Base-by-base conservation (phyloP, 768 basidiomycete species). In the Panellus pusillus region DNA sequence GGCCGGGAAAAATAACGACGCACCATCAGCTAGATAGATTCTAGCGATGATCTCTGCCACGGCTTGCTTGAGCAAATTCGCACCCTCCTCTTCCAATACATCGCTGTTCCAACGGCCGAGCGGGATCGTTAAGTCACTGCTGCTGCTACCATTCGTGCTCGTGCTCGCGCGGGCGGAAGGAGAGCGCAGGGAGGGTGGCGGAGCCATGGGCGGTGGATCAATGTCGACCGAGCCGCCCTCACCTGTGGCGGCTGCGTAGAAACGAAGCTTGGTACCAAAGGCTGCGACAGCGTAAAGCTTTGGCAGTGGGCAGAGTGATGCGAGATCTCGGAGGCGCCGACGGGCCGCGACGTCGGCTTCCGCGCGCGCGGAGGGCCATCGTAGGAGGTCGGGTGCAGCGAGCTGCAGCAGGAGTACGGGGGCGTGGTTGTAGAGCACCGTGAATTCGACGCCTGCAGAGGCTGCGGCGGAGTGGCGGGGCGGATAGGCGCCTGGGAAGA, bases 51-150 rank as follows among this genome's bases (percentile, higher is more conserved):
- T 68, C 51, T 65, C 63, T 20, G 66, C 61, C n/a, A 71, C 66
- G 12, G 70, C 53, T 40, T 61, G 65, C 45, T 63, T 64, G 31
- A 73, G 49, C 32, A 67, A 48, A 15, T 57, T 62, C 14, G 61
- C 70, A 2, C 71, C 73, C 18, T 69, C 67, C 15, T 58, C 66
- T 27, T 69, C 66, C 38, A 74, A 39, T 28, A 73, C 29, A 57
- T 75, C 71, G 55, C 63, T 71, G 46, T 70, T 64, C 72, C 74
- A 74, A 17, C 70, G 63, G 18, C 64, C 67, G 7, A 27, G 49
- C 13, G 72, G 74, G 1, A 69, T 68, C 1, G 55, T 57, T 9
- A 39, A 52, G 17, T 36, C 27, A n/a, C 32, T 35, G 11, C 11
- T 7, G 14, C 8, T 35, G 32, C 32, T 35, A 35, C 14, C 32